Evolutionary conservation across 169 alveolate species (phyloP).

Genomic region (Eimeria zaria): DNA sequence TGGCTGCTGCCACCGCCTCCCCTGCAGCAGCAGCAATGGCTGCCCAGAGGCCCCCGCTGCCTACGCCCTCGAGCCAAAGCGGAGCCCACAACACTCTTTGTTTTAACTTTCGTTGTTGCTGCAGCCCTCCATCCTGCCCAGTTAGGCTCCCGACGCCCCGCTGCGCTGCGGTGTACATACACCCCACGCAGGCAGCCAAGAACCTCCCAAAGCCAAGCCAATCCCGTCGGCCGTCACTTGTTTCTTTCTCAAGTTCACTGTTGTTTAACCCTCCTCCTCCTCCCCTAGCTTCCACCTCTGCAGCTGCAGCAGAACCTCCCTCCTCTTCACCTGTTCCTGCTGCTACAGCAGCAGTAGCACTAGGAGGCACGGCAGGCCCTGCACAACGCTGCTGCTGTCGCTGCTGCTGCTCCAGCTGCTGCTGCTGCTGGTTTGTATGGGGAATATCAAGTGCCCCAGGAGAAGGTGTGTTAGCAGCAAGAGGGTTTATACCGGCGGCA

Average conservation of each 20-base stretch:
- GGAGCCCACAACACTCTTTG: neutral
- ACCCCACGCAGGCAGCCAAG: neutral
- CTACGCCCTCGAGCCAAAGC: neutral
- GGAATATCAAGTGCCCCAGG: neutral
- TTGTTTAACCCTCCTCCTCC: neutral
- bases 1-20: slow-evolving; percentile 42
- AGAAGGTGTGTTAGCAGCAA: neutral
- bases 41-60: slow-evolving; percentile 22
- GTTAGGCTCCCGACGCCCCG: neutral
- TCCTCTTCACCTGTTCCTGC: neutral
- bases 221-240: neutral
- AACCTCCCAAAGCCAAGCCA: neutral
- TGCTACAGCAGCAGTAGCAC: neutral
- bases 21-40: slow-evolving; percentile 48
- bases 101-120: neutral
- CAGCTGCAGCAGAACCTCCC: neutral
- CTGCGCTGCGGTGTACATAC: slow-evolving; percentile 36
- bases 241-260: neutral
- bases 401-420: neutral
- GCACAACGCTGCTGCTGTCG: neutral
- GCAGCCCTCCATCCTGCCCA: neutral
- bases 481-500: neutral
- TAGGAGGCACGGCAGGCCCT: neutral
- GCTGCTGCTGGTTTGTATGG: neutral
- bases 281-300: neutral